Base-by-base conservation (phyloP, 2,329 filamentous ascomycete species). In the Fusarium oxysporum region DNA sequence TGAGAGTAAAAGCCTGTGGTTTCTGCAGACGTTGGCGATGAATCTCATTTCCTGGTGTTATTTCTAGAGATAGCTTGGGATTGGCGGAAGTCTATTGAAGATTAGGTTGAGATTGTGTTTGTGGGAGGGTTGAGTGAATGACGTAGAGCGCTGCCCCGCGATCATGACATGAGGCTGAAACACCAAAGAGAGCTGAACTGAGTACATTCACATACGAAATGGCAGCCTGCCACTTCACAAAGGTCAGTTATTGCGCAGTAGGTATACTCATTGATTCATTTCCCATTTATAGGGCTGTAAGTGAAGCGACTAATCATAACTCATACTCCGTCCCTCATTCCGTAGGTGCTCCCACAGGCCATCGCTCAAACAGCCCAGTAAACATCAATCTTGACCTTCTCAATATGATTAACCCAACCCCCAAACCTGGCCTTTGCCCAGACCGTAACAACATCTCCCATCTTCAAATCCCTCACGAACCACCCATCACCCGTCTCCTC, bases 361-460 rank as follows among this genome's bases (percentile, higher is more conserved):
- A n/a, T 16, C 21, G 14, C 10, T 45, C 76, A 83, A 45, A 89
- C 68, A 79, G 88, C 87, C 88, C 88, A 92, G 75, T 89, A 91
- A 32, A 91, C 83, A 64, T 89, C 87, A 35, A 91, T 80, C 77
- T 84, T 83, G 5, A 87, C 86, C 17, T 80, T 82, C 51, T 86
- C 78, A 14, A 91, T 78, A 17, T 80, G 58, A 68, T 91, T 91
- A 3, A 60, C 50, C 90, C 90, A 92, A 0, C 81, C 85, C 0
- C 77, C 79, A 62, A 89, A 91, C 65, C 89, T 84, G 5, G 88
- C 85, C 79, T 87, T 90, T 2, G 82, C 89, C 90, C 90, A 92
- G 4, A 92, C 76, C 0, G 89, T 91, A 16, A 92, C 80, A 23
- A 90, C 85, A 72, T 92, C 90, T 2, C 90, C 90, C n/a, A 89